Evolutionary conservation across 192 early-diverging fungal species (phyloP).

Genomic region (Coemansia sp.): DNA sequence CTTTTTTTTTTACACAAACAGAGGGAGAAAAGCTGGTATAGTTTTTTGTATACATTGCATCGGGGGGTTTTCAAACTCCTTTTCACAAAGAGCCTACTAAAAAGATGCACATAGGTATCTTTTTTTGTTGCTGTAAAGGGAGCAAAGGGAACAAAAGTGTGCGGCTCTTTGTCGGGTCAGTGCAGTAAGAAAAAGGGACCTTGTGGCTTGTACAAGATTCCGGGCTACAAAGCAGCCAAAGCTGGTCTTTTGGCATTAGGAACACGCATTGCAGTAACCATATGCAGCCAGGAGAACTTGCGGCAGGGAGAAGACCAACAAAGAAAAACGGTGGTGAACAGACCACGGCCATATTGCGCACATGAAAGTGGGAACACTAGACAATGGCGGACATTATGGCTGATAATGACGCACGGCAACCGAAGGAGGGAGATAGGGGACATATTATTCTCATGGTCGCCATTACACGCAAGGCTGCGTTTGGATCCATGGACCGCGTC

Average conservation of each 20-base stretch:
- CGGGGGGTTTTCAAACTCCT: too few relatives aligned
- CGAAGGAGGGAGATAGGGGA: conserved; percentile 1
- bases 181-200: conserved; percentile 5
- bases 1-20: not conserved
- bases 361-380: not conserved
- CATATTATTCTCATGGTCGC: not conserved
- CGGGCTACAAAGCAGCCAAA: not conserved
- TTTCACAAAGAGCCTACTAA: not conserved
- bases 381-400: not conserved
- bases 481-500: not conserved
- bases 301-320: conserved; percentile 1
- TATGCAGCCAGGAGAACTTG: not conserved
- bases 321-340: not conserved
- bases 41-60: not conserved
- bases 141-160: not conserved
- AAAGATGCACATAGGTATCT: not conserved
- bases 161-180: not conserved
- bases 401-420: not conserved
- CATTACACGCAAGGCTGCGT: not conserved
- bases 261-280: conserved; percentile 7
- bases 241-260: conserved; percentile 1
- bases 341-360: not conserved
- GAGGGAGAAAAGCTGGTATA: not conserved
- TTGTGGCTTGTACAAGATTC: not conserved
- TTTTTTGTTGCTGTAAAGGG: conserved; percentile 1